Evolutionary conservation across 345 rosid genomes (phyloP).

Genomic region (Limnanthes douglasii): DNA sequence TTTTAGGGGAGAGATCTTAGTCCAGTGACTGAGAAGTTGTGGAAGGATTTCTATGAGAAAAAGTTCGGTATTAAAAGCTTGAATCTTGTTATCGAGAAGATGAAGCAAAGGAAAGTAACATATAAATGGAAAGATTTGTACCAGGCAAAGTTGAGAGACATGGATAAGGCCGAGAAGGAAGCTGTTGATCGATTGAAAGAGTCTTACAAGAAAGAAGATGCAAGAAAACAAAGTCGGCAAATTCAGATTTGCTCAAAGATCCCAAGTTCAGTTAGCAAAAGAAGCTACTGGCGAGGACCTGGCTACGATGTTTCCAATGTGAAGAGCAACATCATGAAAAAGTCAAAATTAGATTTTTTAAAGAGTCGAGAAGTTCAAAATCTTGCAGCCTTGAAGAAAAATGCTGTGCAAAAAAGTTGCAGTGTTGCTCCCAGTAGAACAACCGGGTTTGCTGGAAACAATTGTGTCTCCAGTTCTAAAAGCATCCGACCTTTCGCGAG

Average conservation of each 20-base stretch:
- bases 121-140: constrained; percentile 56
- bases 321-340: constrained; percentile 88
- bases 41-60: constrained; percentile 60
- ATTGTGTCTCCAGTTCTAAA: no score
- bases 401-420: no score
- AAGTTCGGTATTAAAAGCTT: constrained; percentile 30
- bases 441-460: no score
- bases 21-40: constrained; percentile 57
- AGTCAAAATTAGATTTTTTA: constrained; percentile 59
- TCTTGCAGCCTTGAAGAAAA: no score
- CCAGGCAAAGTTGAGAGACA: constrained; percentile 45
- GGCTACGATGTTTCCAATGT: constrained; percentile 40
- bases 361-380: no score
- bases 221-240: constrained; percentile 71
- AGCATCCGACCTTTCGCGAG: no score
- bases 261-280: constrained; percentile 59
- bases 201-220: constrained; percentile 55
- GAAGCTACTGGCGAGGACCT: constrained; percentile 50
- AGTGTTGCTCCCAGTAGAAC: no score
- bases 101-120: constrained; percentile 34
- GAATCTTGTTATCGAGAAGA: constrained; percentile 29
- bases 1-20: no score
- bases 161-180: constrained; percentile 29
- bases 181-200: constrained; percentile 36
- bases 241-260: constrained; percentile 63